Percentiles rank a stretch among this genome's conserved stretches.
Conservation (phyloP, 495 filamentous ascomycete species). For the Xylaria nigripes region DNA sequence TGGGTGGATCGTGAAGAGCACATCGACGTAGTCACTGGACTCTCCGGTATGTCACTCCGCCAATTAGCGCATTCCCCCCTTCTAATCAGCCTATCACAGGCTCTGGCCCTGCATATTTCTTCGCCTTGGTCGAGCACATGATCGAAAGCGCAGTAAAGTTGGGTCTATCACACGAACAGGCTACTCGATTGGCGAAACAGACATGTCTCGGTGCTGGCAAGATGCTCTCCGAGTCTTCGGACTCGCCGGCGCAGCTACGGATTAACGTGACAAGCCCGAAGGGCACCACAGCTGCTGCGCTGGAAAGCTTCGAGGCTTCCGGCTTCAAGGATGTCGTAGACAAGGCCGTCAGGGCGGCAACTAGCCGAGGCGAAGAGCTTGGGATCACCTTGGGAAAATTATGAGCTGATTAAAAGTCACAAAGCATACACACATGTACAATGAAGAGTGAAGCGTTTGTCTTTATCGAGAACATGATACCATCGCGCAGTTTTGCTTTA, state of each 20-base stretch:
- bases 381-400: constrained; percentile 22
- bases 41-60: constrained; percentile 24
- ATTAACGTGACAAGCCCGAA: constrained; percentile 30
- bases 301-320: constrained; percentile 26
- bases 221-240: constrained; percentile 27
- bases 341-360: constrained; percentile 26
- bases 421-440: not conserved
- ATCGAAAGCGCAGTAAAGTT: constrained; percentile 25
- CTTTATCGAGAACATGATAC: not conserved
- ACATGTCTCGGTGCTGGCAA: constrained; percentile 28
- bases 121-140: constrained; percentile 29
- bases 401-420: not conserved
- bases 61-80: not conserved
- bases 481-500: not conserved
- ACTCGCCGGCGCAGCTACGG: constrained; percentile 26
- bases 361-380: constrained; percentile 21
- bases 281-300: constrained; percentile 28
- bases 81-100: constrained; percentile 15
- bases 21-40: constrained; percentile 30
- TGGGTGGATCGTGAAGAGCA: constrained; percentile 31
- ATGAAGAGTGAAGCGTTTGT: not conserved
- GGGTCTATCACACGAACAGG: constrained; percentile 27
- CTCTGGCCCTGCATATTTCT: constrained; percentile 31
- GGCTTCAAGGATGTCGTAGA: constrained; percentile 24
- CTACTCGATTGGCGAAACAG: constrained; percentile 28